A percentile compares a stretch with the other conserved stretches of the same genome.
Conservation (phyloP, 768 basidiomycete species). For the Lepiota venenata region DNA sequence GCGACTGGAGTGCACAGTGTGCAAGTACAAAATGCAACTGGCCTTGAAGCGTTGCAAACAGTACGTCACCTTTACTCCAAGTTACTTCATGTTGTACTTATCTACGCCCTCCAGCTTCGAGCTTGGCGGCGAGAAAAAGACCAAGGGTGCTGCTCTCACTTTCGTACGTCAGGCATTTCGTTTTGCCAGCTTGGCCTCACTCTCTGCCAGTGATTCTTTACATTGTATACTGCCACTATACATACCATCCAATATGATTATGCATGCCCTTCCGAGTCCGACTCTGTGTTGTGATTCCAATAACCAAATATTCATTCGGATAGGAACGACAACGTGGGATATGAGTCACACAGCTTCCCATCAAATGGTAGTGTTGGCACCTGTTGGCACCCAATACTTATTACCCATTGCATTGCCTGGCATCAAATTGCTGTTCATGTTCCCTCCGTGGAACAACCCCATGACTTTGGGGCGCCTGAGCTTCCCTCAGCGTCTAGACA, state of each 20-base stretch:
- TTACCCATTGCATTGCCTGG: not conserved
- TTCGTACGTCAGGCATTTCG: slow-evolving; percentile 63
- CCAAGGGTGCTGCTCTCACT: slow-evolving; percentile 92
- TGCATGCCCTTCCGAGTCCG: slow-evolving; percentile 15
- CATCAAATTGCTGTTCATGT: slow-evolving; percentile 6
- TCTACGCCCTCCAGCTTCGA: slow-evolving; percentile 68
- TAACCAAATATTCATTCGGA: not conserved
- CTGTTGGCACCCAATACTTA: too few relatives aligned
- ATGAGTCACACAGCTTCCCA: not conserved
- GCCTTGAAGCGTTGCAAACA: slow-evolving; percentile 99
- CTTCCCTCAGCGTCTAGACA: not conserved
- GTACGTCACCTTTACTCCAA: slow-evolving; percentile 43
- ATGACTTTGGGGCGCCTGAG: not conserved
- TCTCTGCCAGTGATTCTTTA: slow-evolving; percentile 19
- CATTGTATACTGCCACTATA: slow-evolving; percentile 17
- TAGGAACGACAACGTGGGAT: not conserved
- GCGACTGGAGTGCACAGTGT: slow-evolving; percentile 94
- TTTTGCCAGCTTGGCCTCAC: not conserved
- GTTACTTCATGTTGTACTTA: not conserved
- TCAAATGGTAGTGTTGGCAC: not conserved
- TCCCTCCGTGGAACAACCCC: not conserved
- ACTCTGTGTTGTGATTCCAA: not conserved
- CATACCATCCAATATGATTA: slow-evolving; percentile 25
- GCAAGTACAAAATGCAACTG: slow-evolving; percentile 98
- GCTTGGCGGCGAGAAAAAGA: slow-evolving; percentile 99